Conservation (phyloP, 352 stramenopile species). For the Phytophthora idaei region DNA sequence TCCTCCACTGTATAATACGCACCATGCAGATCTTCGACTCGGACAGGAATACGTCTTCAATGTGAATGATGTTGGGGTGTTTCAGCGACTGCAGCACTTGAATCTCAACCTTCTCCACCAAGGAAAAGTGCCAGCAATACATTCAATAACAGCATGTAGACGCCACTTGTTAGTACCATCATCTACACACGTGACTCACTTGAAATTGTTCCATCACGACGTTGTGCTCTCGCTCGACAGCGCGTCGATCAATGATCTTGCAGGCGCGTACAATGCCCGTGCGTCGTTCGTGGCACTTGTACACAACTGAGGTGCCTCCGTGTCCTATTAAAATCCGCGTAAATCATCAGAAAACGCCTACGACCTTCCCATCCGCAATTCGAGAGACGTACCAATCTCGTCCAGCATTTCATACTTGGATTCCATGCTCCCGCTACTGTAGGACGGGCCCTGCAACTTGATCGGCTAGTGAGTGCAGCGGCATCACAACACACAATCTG, state of each 20-base stretch:
- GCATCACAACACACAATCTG: background rate
- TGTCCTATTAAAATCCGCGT: slow-evolving; percentile 49
- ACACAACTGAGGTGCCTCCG: slow-evolving; percentile 85
- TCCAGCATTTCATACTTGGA: slow-evolving; percentile 84
- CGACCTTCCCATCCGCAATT: background rate
- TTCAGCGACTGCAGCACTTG: slow-evolving; percentile 89
- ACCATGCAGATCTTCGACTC: slow-evolving; percentile 90
- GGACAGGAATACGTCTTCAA: slow-evolving; percentile 87
- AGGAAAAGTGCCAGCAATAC: slow-evolving; percentile 7
- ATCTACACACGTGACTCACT: slow-evolving; percentile 39
- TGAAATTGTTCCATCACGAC: slow-evolving; percentile 90
- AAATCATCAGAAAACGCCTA: background rate
- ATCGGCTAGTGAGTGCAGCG: slow-evolving; percentile 53
- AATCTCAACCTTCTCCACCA: slow-evolving; percentile 70
- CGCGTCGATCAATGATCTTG: slow-evolving; percentile 89
- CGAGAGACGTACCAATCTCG: slow-evolving; percentile 69
- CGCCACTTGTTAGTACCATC: background rate
- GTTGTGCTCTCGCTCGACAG: slow-evolving; percentile 73
- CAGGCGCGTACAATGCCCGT: slow-evolving; percentile 65
- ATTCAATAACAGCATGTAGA: background rate
- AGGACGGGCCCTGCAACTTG: slow-evolving; percentile 69
- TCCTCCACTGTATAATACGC: background rate
- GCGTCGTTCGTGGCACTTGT: slow-evolving; percentile 75
- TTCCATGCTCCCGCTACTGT: slow-evolving; percentile 75
- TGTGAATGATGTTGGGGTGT: slow-evolving; percentile 92